Percentiles rank a stretch among this genome's conserved stretches.
phyloP scores from a whole-genome alignment of 306 rosid genomes.

The Prosopis cineraria region DNA sequence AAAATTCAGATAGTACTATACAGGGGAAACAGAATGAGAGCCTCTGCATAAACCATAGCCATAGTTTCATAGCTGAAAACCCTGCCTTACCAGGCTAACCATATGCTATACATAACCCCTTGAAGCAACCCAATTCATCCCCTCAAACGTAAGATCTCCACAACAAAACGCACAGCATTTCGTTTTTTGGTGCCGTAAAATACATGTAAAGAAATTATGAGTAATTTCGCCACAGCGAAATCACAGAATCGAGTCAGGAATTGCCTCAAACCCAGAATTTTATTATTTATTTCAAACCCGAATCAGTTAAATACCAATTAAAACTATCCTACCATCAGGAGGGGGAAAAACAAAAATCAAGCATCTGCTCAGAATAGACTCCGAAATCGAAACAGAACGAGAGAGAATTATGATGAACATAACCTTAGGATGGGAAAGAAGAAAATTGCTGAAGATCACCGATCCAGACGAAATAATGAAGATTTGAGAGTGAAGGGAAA shows the following conservation, averaged over 20 bases:
- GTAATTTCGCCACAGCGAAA: background rate
- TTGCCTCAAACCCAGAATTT: background rate
- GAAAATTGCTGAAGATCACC: background rate
- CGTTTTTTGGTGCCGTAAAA: background rate
- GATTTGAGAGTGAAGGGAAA: background rate
- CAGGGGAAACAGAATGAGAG: background rate
- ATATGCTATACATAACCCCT: background rate
- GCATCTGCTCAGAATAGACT: background rate
- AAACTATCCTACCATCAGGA: background rate
- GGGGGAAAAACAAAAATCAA: background rate
- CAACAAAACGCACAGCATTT: background rate
- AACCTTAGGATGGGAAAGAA: slow-evolving; percentile 28
- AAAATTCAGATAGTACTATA: background rate
- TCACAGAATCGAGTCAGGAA: background rate
- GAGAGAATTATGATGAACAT: background rate
- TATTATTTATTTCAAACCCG: background rate
- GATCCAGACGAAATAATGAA: background rate
- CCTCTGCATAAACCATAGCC: background rate
- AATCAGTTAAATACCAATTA: background rate
- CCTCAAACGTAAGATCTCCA: background rate
- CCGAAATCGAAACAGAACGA: background rate
- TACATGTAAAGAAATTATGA: background rate
- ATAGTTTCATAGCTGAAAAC: background rate
- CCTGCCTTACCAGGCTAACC: background rate
- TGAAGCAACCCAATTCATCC: slow-evolving; percentile 10